Evolutionary conservation across 1,284 basidiomycete genomes (phyloP), one percentile per base, ranked within the genome.

Genomic region (Wallemia mellicola): DNA sequence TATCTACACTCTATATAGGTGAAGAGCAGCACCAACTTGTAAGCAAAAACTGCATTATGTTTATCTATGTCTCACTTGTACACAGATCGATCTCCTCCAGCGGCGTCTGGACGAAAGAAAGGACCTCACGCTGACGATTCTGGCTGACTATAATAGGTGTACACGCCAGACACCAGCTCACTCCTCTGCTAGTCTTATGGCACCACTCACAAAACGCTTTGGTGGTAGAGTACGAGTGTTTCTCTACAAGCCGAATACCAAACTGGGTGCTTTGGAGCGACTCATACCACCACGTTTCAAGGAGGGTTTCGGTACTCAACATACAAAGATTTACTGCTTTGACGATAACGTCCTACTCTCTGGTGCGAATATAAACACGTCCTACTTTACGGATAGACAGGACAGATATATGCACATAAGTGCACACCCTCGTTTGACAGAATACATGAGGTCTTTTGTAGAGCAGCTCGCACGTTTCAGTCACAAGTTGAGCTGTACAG

Each of bases 251-350:
- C 65, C 65, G 58, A 89, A 86, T 64, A 89, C 92, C 0, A 84
- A 81, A 61, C 74, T 96, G 28, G 82, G 83, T 0, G 64, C 83
- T 30, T 73, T 86, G 68, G 79, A 85, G 54, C 77, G 75, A 61
- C 62, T 91, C 24, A 79, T 96, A 1, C 94, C 94, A 1, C 82
- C 85, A 58, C 75, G 94, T 55, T 94, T 89, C 70, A 91, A 96
- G 66, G 94, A 99, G 72, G 94, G 91, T 0, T 96, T 87, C 83
- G 92, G 94, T 0, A 84, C 92, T 2, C 95, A 92, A 85, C 94
- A 98, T 68, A 83, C 89, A 24, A 98, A 98, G 71, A 78, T 92
- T 61, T 99, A 99, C 67, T 86, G 86, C 19, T 82, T 79, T 0
- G 94, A 99, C 67, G 81, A 95, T 67, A 80, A 88, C 60, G 77